Evolutionary conservation across 2,329 filamentous ascomycete species (phyloP), one percentile per base, ranked within the genome.

Genomic region (Fusarium phyllophilum): DNA sequence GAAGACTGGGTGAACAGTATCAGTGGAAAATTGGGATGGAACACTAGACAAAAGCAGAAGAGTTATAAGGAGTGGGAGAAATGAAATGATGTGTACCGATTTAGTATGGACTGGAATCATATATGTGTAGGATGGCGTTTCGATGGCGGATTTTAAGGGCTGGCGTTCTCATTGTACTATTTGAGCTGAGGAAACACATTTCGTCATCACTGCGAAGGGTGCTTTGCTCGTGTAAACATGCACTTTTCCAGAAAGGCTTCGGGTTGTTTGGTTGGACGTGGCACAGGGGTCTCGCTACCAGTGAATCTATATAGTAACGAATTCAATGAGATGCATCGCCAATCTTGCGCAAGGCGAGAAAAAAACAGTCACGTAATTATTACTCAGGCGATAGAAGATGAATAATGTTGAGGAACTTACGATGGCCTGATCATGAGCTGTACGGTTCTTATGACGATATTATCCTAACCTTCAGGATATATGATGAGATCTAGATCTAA

Each of bases 1-100:
- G 93, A 94, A 83, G 93, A 95, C 80, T 95, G 93, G 93, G 89
- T 95, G 33, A 94, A 94, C 68, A 94, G 92, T 76, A 95, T 96
- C 66, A 92, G 90, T 71, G 88, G 91, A 46, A 95, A 94, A 81
- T 82, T 96, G 77, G 92, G 93, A 38, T 96, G 93, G 93, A 96
- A 95, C 78, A 94, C 91, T 73, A 83, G 93, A 72, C 91, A 94
- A 83, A 91, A 92, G 82, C 93, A 95, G 81, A 95, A 94, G 80
- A 84, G 83, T 5, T 89, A 83, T 69, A 86, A 84, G 79, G 81
- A 84, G 71, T 89, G 86, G 87, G 82, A 84, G 14, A 81, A 76
- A 56, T 81, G 64, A 78, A 42, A 45, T 33, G 38, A 26, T 39
- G 18, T 48, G 41, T 22, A 49, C 39, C 26, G 34, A 29, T 54